A percentile compares a stretch with the other conserved stretches of the same genome.
These are phyloP conservation scores for Fragaria vesca DNA, from an alignment of 306 rosid genomes.

Conservation along the genomic window DNA sequence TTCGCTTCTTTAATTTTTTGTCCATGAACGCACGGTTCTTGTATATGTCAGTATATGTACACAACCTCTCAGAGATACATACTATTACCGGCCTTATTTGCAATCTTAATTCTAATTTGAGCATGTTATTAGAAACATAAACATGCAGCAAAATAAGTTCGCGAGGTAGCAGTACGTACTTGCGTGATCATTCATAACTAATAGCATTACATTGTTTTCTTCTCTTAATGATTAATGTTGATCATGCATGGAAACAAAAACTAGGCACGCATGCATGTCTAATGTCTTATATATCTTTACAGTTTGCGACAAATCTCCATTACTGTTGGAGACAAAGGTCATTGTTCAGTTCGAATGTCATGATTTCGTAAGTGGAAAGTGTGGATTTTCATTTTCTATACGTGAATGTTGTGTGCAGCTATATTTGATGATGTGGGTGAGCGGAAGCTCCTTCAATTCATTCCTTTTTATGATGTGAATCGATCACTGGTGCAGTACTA, in stretches of 20 bases:
- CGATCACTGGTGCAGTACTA: background rate
- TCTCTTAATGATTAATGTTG: background rate
- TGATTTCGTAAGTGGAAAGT: background rate
- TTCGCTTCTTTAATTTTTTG: background rate
- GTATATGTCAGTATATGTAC: background rate
- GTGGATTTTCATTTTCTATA: background rate
- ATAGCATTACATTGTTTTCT: background rate
- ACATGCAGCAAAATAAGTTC: background rate
- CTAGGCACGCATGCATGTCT: background rate
- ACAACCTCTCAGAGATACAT: background rate
- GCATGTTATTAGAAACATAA: background rate
- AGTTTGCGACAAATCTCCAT: too few relatives aligned
- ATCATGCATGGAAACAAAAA: background rate
- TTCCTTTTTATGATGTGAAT: background rate
- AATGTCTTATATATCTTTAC: too few relatives aligned
- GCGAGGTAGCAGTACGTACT: background rate
- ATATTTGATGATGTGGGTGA: background rate
- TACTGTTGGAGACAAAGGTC: too few relatives aligned
- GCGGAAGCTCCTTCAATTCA: background rate
- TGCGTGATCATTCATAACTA: too few relatives aligned
- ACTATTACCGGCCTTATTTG: background rate
- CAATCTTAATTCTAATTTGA: background rate
- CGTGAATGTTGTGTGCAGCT: background rate
- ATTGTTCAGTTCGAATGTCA: background rate
- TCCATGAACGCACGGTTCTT: background rate